Conservation (phyloP, 345 rosid species). For the Arabidopsis thaliana region TAIR10.1 NC_003076.8:7019001-7019500, state of each 20-base stretch:
- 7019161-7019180: conserved; percentile 94
- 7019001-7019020: conserved; percentile 40
- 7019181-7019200: conserved; percentile 74
- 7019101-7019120: conserved; percentile 94
- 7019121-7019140: conserved; percentile 58
- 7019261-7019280: conserved; percentile 15
- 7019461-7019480: conserved; percentile 25
- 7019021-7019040: conserved; percentile 40
- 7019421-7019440: conserved; percentile 98
- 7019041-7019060: conserved; percentile 49
- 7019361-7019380: conserved; percentile 89
- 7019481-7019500: background rate
- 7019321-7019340: conserved; percentile 86
- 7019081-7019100: conserved; percentile 82
- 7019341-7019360: conserved; percentile 95
- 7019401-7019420: conserved; percentile 89
- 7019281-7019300: conserved; percentile 52
- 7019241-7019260: conserved; percentile 9
- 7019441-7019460: conserved; percentile 1
- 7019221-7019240: conserved; percentile 39
- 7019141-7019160: conserved; percentile 70
- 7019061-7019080: conserved; percentile 48
- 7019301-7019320: conserved; percentile 83
- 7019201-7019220: conserved; percentile 86
- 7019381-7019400: conserved; percentile 91